These are phyloP conservation scores for Solanum habrochaites DNA, from an alignment of 257 asterid species.

Conservation along the genomic window DNA sequence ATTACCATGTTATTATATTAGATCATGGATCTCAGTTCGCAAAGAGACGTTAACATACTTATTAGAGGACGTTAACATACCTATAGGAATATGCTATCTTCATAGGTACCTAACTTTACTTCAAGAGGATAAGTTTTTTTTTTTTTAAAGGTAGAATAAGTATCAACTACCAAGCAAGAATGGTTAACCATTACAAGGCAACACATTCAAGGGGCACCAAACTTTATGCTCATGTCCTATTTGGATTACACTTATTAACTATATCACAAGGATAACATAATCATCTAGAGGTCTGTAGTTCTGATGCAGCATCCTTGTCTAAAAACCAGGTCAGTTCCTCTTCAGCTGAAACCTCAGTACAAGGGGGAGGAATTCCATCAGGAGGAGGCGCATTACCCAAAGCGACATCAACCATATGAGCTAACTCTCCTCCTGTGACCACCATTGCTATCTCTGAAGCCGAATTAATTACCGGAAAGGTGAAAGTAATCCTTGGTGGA, in stretches of 20 bases:
- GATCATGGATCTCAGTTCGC: background rate
- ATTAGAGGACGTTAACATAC: no score
- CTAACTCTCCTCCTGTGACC: slow-evolving; percentile 53
- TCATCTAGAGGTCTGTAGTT: slow-evolving; percentile 11
- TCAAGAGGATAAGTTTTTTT: background rate
- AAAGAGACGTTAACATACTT: background rate
- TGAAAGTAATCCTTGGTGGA: slow-evolving; percentile 77
- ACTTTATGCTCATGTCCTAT: background rate
- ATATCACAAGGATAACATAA: background rate
- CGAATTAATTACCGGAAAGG: slow-evolving; percentile 73
- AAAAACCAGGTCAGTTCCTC: slow-evolving; percentile 59
- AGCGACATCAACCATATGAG: slow-evolving; percentile 30
- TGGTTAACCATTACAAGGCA: background rate
- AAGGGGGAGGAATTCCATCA: slow-evolving; percentile 29
- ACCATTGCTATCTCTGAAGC: slow-evolving; percentile 86
- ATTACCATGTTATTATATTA: background rate
- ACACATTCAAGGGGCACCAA: background rate
- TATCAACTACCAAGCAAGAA: background rate
- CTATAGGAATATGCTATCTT: background rate
- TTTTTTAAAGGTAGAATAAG: background rate
- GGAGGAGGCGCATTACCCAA: slow-evolving; percentile 10
- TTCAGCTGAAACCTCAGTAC: slow-evolving; percentile 45
- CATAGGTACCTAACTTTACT: background rate
- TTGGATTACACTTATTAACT: background rate
- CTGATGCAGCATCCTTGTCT: slow-evolving; percentile 70